These are phyloP conservation scores for Dictyostelium firmibasis DNA, from an alignment of 78 protist species.

Conservation along the genomic window DNA sequence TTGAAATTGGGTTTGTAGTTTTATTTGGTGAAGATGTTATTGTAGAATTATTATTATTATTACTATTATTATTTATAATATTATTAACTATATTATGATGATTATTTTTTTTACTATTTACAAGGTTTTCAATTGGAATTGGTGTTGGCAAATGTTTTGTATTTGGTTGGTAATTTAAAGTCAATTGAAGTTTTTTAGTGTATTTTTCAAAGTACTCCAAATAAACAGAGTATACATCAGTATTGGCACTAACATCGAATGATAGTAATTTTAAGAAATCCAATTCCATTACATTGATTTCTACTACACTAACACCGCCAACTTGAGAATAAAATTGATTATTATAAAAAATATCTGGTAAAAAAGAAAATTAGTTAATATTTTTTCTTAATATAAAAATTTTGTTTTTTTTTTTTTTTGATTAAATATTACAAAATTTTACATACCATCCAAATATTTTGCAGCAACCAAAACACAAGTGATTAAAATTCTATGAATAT, in stretches of 20 bases:
- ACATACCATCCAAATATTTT: constrained; percentile 68
- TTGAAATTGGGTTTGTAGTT: neutral
- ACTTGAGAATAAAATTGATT: constrained; percentile 67
- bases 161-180: neutral
- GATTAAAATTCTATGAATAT: constrained; percentile 72
- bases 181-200: constrained; percentile 7
- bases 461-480: constrained; percentile 62
- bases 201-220: constrained; percentile 9
- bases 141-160: neutral
- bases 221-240: neutral
- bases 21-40: no score
- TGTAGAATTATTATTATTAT: neutral
- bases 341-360: constrained; percentile 74
- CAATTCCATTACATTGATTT: constrained; percentile 61
- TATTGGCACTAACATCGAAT: constrained; percentile 19
- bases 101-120: neutral
- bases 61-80: neutral
- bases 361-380: neutral
- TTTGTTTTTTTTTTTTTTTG: no score
- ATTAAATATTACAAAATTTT: no score
- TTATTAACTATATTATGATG: neutral
- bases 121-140: neutral
- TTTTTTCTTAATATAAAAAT: no score
- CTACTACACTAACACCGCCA: constrained; percentile 60
- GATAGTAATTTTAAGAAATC: constrained; percentile 45